Percentiles rank a stretch among this genome's conserved stretches.
Evolutionary conservation across 176 grass and related monocot genomes (phyloP).

Genomic region (Oropetium thomaeum): DNA sequence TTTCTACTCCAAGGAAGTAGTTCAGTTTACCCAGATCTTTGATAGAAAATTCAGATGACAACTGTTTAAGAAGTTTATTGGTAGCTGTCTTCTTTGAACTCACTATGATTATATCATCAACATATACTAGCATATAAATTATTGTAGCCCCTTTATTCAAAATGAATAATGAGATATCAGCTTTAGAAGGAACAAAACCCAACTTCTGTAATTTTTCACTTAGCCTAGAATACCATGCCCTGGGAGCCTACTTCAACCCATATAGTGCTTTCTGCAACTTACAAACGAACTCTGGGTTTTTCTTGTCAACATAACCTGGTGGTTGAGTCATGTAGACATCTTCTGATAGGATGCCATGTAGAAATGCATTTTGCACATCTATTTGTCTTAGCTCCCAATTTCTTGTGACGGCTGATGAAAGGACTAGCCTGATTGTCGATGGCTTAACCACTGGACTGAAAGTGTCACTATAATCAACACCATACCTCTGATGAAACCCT

Average conservation of each 20-base stretch:
- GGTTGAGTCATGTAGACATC: neutral
- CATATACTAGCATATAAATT: no score
- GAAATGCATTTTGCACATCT: neutral
- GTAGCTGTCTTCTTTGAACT: no score
- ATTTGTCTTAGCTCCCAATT: neutral
- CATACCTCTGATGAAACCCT: neutral
- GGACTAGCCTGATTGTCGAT: neutral
- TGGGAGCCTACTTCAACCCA: neutral
- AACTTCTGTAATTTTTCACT: no score
- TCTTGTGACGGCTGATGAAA: neutral
- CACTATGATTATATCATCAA: no score
- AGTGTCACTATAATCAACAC: neutral
- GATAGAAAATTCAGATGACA: no score
- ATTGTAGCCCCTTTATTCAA: no score
- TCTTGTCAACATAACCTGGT: neutral
- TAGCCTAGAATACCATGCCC: no score
- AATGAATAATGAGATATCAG: no score
- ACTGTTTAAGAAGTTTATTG: no score
- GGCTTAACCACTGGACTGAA: neutral
- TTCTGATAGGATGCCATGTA: neutral
- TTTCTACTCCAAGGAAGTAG: no score
- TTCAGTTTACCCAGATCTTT: no score
- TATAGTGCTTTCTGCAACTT: neutral
- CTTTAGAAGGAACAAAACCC: no score
- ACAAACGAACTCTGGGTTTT: neutral